Evolutionary conservation across 2,329 filamentous ascomycete species (phyloP).

Genomic region (Aspergillus jensenii): DNA sequence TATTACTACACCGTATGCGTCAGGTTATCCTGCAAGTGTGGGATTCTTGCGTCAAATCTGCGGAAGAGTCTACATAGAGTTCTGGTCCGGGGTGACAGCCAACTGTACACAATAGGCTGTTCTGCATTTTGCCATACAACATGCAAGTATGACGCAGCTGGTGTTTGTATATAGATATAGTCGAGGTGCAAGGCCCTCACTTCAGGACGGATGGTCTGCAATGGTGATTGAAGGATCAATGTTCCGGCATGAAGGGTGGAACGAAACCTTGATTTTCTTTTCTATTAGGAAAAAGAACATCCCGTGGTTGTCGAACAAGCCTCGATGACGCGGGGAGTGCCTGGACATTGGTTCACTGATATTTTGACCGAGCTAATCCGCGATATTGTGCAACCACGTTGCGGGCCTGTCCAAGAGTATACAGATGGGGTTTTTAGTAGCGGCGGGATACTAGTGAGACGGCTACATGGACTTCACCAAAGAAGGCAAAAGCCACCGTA

Average conservation of each 20-base stretch:
- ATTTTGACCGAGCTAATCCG: neutral
- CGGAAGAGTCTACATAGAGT: neutral
- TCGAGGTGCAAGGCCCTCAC: slow-evolving; percentile 10
- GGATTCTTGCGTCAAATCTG: neutral
- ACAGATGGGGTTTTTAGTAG: neutral
- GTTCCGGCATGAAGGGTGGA: neutral
- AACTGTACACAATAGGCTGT: slow-evolving; percentile 11
- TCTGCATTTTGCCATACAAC: slow-evolving; percentile 14
- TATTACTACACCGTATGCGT: neutral
- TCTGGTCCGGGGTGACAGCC: neutral
- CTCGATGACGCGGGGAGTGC: neutral
- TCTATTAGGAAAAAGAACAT: neutral
- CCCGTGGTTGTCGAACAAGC: neutral
- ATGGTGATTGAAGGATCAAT: slow-evolving; percentile 7
- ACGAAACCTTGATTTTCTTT: neutral
- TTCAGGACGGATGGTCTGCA: slow-evolving; percentile 7
- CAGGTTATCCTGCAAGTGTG: neutral
- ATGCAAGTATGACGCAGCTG: slow-evolving; percentile 7
- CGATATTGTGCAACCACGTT: neutral
- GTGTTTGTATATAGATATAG: too few relatives aligned
- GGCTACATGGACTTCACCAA: too few relatives aligned
- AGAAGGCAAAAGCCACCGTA: too few relatives aligned
- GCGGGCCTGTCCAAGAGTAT: neutral
- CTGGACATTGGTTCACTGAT: neutral
- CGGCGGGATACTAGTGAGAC: neutral